A percentile compares a stretch with the other conserved stretches of the same genome.
phyloP scores from a whole-genome alignment of 2,329 filamentous ascomycete species.

The Talaromyces rugulosus region DNA sequence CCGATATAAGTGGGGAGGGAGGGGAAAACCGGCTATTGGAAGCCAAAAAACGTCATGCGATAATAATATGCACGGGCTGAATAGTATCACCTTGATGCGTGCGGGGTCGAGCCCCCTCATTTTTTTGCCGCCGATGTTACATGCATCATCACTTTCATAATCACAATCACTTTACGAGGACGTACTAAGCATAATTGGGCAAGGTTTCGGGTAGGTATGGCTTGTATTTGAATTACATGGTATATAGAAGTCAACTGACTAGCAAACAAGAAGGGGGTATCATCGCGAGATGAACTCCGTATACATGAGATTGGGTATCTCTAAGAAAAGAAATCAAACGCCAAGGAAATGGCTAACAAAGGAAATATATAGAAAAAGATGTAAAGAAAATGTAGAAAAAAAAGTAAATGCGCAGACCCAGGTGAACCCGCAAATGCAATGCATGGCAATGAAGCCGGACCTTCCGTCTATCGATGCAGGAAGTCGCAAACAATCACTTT shows the following conservation, averaged over 20 bases:
- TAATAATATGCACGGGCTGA: neutral
- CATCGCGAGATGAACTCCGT: slow-evolving; percentile 12
- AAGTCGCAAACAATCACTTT: slow-evolving; percentile 10
- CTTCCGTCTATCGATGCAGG: slow-evolving; percentile 7
- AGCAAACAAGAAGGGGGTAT: slow-evolving; percentile 8
- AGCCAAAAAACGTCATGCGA: neutral
- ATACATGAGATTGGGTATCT: slow-evolving; percentile 15
- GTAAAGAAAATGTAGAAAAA: neutral
- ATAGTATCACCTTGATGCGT: neutral
- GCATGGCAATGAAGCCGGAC: slow-evolving; percentile 11
- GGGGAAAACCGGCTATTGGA: neutral
- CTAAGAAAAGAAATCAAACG: slow-evolving; percentile 12
- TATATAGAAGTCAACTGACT: neutral
- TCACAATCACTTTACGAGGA: neutral
- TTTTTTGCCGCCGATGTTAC: neutral
- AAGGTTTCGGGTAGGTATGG: neutral
- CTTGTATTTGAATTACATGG: neutral
- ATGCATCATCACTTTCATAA: neutral
- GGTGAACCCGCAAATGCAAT: slow-evolving; percentile 12
- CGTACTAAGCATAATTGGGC: neutral
- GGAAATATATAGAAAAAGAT: slow-evolving; percentile 7
- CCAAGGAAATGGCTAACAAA: slow-evolving; percentile 12
- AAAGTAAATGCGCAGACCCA: neutral
- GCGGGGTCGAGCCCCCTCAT: neutral
- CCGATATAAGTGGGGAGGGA: neutral